These are phyloP conservation scores for Sporothrix humicola DNA, from an alignment of 2,329 filamentous ascomycete species.

Conservation along the genomic window DNA sequence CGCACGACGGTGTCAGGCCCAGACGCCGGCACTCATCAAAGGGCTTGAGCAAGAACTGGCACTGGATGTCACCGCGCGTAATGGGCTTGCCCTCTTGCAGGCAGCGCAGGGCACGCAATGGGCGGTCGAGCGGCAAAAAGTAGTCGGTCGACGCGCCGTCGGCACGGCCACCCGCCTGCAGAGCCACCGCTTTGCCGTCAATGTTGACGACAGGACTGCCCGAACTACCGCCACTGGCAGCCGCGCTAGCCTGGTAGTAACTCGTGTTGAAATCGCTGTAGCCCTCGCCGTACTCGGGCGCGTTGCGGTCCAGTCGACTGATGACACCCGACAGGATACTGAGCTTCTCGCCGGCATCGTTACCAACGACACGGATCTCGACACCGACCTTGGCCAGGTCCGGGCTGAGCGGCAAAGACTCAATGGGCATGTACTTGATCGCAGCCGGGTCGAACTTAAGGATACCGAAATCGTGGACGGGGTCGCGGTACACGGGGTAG, in stretches of 20 bases:
- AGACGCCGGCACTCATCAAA: constrained; percentile 96
- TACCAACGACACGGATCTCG: constrained; percentile 96
- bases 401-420: constrained; percentile 78
- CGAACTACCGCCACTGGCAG: constrained; percentile 96
- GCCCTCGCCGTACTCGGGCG: constrained; percentile 95
- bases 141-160: constrained; percentile 98
- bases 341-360: constrained; percentile 97
- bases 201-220: constrained; percentile 97
- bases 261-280: constrained; percentile 97
- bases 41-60: constrained; percentile 94
- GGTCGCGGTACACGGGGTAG: constrained; percentile 94
- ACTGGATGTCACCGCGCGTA: constrained; percentile 94
- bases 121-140: constrained; percentile 91
- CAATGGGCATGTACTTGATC: constrained; percentile 96
- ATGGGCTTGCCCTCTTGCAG: constrained; percentile 78
- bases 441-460: constrained; percentile 93
- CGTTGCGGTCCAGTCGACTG: constrained; percentile 92
- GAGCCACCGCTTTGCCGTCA: constrained; percentile 85
- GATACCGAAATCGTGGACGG: constrained; percentile 97
- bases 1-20: constrained; percentile 83
- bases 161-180: constrained; percentile 91
- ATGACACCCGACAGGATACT: constrained; percentile 98
- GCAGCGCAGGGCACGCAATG: constrained; percentile 82
- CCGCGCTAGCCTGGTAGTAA: constrained; percentile 97
- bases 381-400: constrained; percentile 88